A percentile compares a stretch with the other conserved stretches of the same genome.
These are phyloP conservation scores for Penicillium coprophilum DNA, from an alignment of 495 filamentous ascomycete genomes.

Conservation along the genomic window DNA sequence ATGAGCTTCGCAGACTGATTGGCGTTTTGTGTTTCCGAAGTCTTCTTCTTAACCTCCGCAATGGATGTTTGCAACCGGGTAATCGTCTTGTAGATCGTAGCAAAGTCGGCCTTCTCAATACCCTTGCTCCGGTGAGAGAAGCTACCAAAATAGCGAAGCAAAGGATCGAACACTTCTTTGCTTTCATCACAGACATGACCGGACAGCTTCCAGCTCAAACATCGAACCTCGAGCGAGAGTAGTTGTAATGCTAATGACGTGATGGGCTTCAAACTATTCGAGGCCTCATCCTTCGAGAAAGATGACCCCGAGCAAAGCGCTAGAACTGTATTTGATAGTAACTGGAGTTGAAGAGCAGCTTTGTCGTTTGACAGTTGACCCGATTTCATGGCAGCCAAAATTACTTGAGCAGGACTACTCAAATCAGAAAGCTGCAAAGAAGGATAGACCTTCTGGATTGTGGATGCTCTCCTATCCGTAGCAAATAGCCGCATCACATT, in stretches of 20 bases:
- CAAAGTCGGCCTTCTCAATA: conserved; percentile 43
- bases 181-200: conserved; percentile 65
- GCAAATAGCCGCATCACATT: conserved; percentile 53
- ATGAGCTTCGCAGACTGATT: conserved; percentile 35
- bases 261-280: conserved; percentile 53
- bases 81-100: conserved; percentile 35
- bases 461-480: conserved; percentile 42
- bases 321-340: conserved; percentile 64
- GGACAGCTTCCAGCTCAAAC: conserved; percentile 69
- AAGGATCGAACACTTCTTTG: conserved; percentile 69
- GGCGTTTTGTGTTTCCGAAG: conserved; percentile 25
- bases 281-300: conserved; percentile 38
- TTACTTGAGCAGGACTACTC: conserved; percentile 66
- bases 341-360: conserved; percentile 67
- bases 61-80: conserved; percentile 41
- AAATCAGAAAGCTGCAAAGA: conserved; percentile 45
- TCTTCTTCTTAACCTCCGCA: conserved; percentile 30
- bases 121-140: conserved; percentile 57
- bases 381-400: conserved; percentile 51
- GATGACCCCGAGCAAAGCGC: conserved; percentile 54
- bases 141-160: conserved; percentile 61
- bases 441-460: conserved; percentile 50
- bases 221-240: conserved; percentile 63
- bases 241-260: conserved; percentile 63
- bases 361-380: conserved; percentile 53